phyloP scores from a whole-genome alignment of 495 filamentous ascomycete genomes.

The Aspergillus ostianus region DNA sequence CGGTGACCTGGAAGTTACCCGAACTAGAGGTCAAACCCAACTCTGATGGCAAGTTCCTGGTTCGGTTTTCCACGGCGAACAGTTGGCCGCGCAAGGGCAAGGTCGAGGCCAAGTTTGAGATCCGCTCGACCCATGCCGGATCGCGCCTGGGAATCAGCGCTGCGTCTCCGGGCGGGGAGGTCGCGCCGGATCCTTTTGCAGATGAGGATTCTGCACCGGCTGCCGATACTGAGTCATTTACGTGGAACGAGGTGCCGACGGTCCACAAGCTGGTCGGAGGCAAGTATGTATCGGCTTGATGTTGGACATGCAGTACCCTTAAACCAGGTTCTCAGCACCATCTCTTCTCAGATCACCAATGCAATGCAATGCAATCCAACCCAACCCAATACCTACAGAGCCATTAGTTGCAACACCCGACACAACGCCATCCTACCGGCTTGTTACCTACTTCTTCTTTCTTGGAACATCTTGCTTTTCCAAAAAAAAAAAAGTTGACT shows the following conservation, averaged over 20 bases:
- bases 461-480: neutral
- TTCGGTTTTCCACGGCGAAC: slow-evolving; percentile 74
- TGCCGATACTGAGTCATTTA: slow-evolving; percentile 29
- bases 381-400: neutral
- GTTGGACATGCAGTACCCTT: neutral
- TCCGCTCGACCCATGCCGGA: slow-evolving; percentile 49
- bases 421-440: neutral
- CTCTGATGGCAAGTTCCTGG: slow-evolving; percentile 67
- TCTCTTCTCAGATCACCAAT: neutral
- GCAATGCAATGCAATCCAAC: neutral
- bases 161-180: slow-evolving; percentile 15
- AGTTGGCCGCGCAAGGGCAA: slow-evolving; percentile 70
- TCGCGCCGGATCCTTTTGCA: slow-evolving; percentile 63
- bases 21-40: slow-evolving; percentile 63
- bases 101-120: slow-evolving; percentile 82
- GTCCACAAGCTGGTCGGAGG: slow-evolving; percentile 74
- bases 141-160: slow-evolving; percentile 64
- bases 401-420: neutral
- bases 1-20: slow-evolving; percentile 85
- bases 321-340: neutral
- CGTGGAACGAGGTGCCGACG: slow-evolving; percentile 72
- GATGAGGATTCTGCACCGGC: slow-evolving; percentile 50
- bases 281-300: slow-evolving; percentile 58
- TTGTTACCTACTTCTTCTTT: neutral
- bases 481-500: neutral